Evolutionary conservation across 805 yeast genomes (phyloP).

Genomic region (Candida caryicola): DNA sequence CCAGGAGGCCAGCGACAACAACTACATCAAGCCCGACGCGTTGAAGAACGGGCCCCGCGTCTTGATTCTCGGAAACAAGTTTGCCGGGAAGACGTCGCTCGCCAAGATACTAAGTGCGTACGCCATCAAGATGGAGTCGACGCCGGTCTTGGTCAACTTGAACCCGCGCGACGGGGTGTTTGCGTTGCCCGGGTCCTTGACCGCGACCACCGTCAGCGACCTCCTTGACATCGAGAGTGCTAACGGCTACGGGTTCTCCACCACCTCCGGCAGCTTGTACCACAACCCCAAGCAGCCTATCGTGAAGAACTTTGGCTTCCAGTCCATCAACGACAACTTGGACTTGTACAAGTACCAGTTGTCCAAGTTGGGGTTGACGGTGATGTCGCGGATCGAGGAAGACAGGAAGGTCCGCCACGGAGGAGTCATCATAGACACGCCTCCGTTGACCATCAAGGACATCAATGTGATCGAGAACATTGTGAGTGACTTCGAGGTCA

Average conservation of each 20-base stretch:
- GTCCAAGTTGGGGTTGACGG: slow-evolving; percentile 49
- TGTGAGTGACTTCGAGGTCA: slow-evolving; percentile 57
- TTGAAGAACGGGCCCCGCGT: slow-evolving; percentile 54
- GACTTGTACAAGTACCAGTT: slow-evolving; percentile 51
- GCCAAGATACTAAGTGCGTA: slow-evolving; percentile 69
- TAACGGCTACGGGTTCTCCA: slow-evolving; percentile 73
- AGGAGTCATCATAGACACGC: slow-evolving; percentile 75
- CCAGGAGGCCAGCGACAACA: slow-evolving; percentile 27
- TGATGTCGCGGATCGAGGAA: slow-evolving; percentile 46
- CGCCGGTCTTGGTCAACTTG: slow-evolving; percentile 73
- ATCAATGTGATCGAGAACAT: slow-evolving; percentile 52
- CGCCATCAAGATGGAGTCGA: slow-evolving; percentile 64
- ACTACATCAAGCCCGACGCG: slow-evolving; percentile 15
- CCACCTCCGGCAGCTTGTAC: slow-evolving; percentile 68
- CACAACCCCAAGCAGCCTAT: slow-evolving; percentile 87
- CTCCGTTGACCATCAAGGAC: slow-evolving; percentile 55
- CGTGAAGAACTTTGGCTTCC: slow-evolving; percentile 78
- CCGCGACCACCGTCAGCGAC: slow-evolving; percentile 83
- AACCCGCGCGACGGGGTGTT: slow-evolving; percentile 73
- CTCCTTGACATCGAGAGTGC: slow-evolving; percentile 68
- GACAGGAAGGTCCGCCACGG: slow-evolving; percentile 45
- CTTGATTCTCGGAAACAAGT: slow-evolving; percentile 67
- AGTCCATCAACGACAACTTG: slow-evolving; percentile 53
- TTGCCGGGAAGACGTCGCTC: slow-evolving; percentile 77
- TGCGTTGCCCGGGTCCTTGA: slow-evolving; percentile 76